Percentiles rank a stretch among this genome's conserved stretches.
phyloP scores from a whole-genome alignment of 352 stramenopile species.

The Globisporangium spinosum region DNA sequence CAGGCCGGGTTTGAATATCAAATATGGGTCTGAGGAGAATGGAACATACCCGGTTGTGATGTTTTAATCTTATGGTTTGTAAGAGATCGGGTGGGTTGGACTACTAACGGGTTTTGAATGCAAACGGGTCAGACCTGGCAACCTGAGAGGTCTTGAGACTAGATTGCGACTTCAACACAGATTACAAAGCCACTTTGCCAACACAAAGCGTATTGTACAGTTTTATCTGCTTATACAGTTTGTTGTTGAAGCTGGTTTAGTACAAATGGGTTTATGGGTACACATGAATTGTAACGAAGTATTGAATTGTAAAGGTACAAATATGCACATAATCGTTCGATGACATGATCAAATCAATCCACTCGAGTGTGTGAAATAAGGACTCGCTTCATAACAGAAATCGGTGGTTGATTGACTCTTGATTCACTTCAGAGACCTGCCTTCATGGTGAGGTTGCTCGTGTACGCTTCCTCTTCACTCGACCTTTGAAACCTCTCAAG shows the following conservation, averaged over 20 bases:
- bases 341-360: not conserved
- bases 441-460: no score
- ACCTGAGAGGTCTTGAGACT: not conserved
- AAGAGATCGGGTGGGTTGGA: not conserved
- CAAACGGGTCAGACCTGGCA: not conserved
- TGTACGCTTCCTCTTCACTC: no score
- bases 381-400: not conserved
- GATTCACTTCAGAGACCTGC: no score
- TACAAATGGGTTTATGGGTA: not conserved
- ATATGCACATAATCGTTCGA: not conserved
- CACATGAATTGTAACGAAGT: not conserved
- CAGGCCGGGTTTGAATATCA: not conserved
- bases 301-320: not conserved
- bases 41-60: not conserved
- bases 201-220: not conserved
- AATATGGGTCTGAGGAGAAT: not conserved
- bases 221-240: not conserved
- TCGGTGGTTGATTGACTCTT: no score
- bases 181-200: not conserved
- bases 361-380: not conserved
- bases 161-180: slow-evolving; percentile 5
- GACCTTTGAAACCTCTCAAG: no score
- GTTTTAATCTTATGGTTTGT: not conserved
- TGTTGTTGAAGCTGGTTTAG: not conserved
- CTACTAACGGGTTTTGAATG: not conserved